Conservation (phyloP, 164 flowering plant genomes). For the Protea cynaroides region DNA sequence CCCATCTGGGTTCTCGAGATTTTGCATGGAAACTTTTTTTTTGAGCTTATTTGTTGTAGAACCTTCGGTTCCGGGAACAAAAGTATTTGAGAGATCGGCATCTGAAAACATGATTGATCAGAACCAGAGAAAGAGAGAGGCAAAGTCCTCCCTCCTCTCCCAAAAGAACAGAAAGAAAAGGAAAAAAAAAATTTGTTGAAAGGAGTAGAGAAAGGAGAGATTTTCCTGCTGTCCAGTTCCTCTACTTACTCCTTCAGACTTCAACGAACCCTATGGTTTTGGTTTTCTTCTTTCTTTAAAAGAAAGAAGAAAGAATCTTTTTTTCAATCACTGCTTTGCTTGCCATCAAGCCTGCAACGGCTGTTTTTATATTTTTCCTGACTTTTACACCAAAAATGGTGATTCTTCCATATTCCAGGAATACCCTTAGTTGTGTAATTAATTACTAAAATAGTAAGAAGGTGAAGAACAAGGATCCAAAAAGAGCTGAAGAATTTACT, state of each 20-base stretch:
- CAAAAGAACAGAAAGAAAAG: no score
- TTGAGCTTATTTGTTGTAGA: background rate
- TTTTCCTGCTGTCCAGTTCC: background rate
- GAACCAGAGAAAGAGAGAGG: background rate
- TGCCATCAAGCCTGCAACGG: no score
- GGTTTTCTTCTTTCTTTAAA: background rate
- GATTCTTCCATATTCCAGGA: no score
- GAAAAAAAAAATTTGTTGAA: no score
- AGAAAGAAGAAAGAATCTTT: no score
- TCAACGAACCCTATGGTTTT: background rate
- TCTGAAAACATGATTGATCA: background rate
- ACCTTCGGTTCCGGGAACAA: background rate
- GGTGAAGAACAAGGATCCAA: no score
- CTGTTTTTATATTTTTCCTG: no score
- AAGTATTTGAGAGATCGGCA: background rate
- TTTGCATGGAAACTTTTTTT: background rate
- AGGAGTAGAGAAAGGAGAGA: background rate
- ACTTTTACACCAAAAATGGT: no score
- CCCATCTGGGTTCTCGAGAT: conserved; percentile 26
- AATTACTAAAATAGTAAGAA: no score
- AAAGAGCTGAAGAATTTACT: no score
- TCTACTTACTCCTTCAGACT: background rate
- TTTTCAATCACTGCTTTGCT: no score
- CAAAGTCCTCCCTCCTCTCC: background rate
- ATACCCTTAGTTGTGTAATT: no score